Evolutionary conservation across 805 yeast species (phyloP).

Genomic region (Martiniozyma abietophila): DNA sequence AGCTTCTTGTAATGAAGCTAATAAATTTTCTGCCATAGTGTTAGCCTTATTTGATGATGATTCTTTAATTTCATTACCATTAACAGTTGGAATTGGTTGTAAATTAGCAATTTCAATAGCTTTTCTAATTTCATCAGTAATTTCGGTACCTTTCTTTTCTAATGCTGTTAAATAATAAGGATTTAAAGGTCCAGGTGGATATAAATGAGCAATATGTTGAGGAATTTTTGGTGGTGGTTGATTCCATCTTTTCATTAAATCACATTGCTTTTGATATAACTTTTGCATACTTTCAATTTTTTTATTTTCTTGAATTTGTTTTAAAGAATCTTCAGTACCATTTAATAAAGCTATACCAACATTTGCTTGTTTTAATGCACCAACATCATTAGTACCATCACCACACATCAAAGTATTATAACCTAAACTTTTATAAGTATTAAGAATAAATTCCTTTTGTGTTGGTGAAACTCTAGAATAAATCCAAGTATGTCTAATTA

Average conservation of each 20-base stretch:
- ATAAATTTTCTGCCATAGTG: conserved; percentile 51
- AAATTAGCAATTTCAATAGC: conserved; percentile 45
- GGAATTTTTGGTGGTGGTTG: conserved; percentile 83
- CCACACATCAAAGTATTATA: conserved; percentile 98
- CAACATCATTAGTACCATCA: conserved; percentile 99
- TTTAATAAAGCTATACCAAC: conserved; percentile 96
- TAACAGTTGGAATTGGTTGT: conserved; percentile 20
- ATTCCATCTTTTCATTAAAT: conserved; percentile 70
- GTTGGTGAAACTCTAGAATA: conserved; percentile 96
- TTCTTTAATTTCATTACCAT: conserved; percentile 22
- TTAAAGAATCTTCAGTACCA: conserved; percentile 92
- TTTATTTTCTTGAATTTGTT: conserved; percentile 76
- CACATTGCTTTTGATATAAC: conserved; percentile 79
- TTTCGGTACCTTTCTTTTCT: conserved; percentile 71
- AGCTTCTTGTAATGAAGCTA: conserved; percentile 42
- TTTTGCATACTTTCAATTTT: conserved; percentile 52
- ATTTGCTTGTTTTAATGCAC: conserved; percentile 97
- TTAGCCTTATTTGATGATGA: conserved; percentile 25
- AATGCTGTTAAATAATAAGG: conserved; percentile 82
- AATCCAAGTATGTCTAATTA: conserved; percentile 89
- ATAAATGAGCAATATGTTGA: conserved; percentile 78
- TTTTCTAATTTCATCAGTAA: conserved; percentile 64
- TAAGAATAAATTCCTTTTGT: conserved; percentile 87
- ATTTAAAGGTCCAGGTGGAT: conserved; percentile 91
- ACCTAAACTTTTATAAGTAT: conserved; percentile 75